Conservation (phyloP, 2,329 filamentous ascomycete species). For the Cladorrhinum sp. region DNA sequence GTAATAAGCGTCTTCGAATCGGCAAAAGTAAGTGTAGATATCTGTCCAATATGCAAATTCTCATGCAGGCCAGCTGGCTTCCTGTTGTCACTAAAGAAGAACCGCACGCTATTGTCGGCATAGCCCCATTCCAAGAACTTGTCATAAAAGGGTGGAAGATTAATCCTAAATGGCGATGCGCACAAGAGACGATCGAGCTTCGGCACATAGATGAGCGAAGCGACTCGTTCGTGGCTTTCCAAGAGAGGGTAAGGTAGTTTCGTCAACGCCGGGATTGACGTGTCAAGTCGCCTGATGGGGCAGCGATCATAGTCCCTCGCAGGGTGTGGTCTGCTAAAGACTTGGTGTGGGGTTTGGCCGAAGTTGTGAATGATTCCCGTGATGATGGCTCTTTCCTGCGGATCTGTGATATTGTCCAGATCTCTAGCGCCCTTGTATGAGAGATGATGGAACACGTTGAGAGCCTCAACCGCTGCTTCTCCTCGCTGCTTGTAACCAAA, state of each 20-base stretch:
- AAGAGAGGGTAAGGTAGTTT: constrained; percentile 76
- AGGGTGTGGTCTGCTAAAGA: constrained; percentile 80
- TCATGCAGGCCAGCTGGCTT: constrained; percentile 87
- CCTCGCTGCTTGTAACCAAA: constrained; percentile 94
- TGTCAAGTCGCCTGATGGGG: constrained; percentile 70
- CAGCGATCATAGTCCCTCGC: constrained; percentile 66
- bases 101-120: constrained; percentile 86
- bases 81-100: constrained; percentile 80
- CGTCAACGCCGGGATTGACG: constrained; percentile 69
- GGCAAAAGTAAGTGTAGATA: constrained; percentile 79
- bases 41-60: constrained; percentile 86
- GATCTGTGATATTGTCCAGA: constrained; percentile 84
- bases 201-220: constrained; percentile 72
- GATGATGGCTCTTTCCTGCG: constrained; percentile 79
- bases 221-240: constrained; percentile 73
- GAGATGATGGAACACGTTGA: constrained; percentile 94
- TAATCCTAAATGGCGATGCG: constrained; percentile 78
- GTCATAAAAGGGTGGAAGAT: constrained; percentile 82
- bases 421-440: constrained; percentile 94
- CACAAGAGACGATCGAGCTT: constrained; percentile 82
- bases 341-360: constrained; percentile 93
- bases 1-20: constrained; percentile 91
- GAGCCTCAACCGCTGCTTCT: constrained; percentile 83
- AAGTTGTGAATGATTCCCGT: constrained; percentile 99
- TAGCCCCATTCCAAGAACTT: constrained; percentile 96